Percentiles rank a stretch among this genome's conserved stretches.
Conservation (phyloP, 345 rosid genomes). For the Acer saccharum region DNA sequence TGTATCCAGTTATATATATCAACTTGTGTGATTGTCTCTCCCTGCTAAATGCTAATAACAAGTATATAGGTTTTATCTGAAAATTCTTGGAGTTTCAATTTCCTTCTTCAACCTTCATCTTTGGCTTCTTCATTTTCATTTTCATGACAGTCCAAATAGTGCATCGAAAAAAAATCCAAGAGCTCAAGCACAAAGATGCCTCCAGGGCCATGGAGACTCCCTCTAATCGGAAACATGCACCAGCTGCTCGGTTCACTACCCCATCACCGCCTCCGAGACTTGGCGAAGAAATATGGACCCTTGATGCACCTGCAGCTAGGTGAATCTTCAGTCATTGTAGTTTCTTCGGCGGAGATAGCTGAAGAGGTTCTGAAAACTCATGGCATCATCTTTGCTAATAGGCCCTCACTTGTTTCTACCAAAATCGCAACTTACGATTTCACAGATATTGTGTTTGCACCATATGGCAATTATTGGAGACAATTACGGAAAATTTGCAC, state of each 20-base stretch:
- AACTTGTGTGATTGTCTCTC: no score
- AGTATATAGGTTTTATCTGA: no score
- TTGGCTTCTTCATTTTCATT: slow-evolving; percentile 15
- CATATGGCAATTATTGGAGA: slow-evolving; percentile 33
- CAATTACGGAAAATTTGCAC: slow-evolving; percentile 25
- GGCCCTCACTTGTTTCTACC: slow-evolving; percentile 28
- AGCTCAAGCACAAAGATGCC: not conserved
- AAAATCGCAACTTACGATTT: slow-evolving; percentile 25
- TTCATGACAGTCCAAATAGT: not conserved
- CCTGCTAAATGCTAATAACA: no score
- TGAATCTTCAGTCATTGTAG: slow-evolving; percentile 22
- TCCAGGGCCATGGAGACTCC: not conserved
- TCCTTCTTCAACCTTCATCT: slow-evolving; percentile 5
- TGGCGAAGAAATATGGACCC: slow-evolving; percentile 32
- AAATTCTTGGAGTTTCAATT: slow-evolving; percentile 5
- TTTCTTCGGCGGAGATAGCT: slow-evolving; percentile 37
- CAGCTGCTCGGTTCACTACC: slow-evolving; percentile 21
- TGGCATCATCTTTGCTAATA: slow-evolving; percentile 30
- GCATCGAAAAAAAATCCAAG: not conserved
- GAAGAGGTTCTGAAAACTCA: slow-evolving; percentile 29
- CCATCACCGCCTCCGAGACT: slow-evolving; percentile 20
- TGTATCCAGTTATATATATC: no score
- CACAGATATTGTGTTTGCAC: slow-evolving; percentile 33
- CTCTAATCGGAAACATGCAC: not conserved
- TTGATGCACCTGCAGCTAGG: slow-evolving; percentile 41